Base-by-base conservation (phyloP, 1,284 basidiomycete genomes). In the Erythrobasidium hasegawianum region DNA sequence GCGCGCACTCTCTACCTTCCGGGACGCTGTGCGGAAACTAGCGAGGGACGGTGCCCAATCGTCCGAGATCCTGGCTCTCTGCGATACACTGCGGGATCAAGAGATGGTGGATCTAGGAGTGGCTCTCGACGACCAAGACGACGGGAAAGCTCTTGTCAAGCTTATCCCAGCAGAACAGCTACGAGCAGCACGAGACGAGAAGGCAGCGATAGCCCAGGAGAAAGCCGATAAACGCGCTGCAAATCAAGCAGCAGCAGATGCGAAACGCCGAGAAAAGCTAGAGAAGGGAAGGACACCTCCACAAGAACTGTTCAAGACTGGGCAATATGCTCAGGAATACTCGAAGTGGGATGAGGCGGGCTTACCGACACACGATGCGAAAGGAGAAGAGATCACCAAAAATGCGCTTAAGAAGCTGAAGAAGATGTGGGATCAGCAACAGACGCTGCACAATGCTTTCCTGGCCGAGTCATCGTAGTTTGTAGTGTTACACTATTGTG, bases 101-200 rank as follows among this genome's bases (percentile, higher is more conserved):
- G 94, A 97, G 75, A 81, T 97, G 43, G 87, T 95, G 52, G 88
- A 93, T 24, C 81, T 98, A 59, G 96, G 96, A 14, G 90, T 99
- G 4, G 92, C 93, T 10, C 81, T 99, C 47, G 96, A 98, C 75
- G 96, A 99, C 78, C 90, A 93, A 80, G 91, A 93, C 90, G 92
- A 93, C 80, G 93, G 93, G 16, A 86, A 86, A 72, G 93, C 94
- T 2, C 84, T 98, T 49, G 89, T 97, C 71, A 98, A 98, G 79
- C 81, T 98, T 50, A 89, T 96, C 16, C 82, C 90, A 60, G 87
- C 94, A 0, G 85, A 85, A 5, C 85, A 91, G 68, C 82, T 99
- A 40, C 85, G 90, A 69, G 87, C 83, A 72, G 87, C 86, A 0
- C 85, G 92, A 56, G 91, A 96, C 68, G 94, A 94, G 75, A 97